Conservation (phyloP, 805 yeast species). For the Candida adriatica region DNA sequence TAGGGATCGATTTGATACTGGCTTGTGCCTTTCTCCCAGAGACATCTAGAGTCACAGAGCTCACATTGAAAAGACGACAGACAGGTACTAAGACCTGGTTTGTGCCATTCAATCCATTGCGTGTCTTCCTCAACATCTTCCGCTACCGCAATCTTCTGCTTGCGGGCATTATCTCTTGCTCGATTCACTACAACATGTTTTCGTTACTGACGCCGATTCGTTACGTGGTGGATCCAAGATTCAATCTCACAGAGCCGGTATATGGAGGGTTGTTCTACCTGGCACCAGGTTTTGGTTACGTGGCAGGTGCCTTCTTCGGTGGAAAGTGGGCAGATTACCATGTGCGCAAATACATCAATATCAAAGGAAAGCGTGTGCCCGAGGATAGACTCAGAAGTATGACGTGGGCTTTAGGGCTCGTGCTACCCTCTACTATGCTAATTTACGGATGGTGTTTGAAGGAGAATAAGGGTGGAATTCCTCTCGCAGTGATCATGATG, state of each 20-base stretch:
- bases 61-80: slow-evolving; percentile 14
- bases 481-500: slow-evolving; percentile 44
- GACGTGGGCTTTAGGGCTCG: slow-evolving; percentile 28
- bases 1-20: slow-evolving; percentile 28
- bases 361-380: slow-evolving; percentile 36
- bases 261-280: slow-evolving; percentile 47
- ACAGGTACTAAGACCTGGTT: slow-evolving; percentile 33
- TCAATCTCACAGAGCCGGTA: slow-evolving; percentile 39
- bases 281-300: slow-evolving; percentile 51
- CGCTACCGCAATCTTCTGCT: slow-evolving; percentile 36
- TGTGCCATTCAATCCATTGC: slow-evolving; percentile 39
- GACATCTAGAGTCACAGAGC: slow-evolving; percentile 24
- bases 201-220: slow-evolving; percentile 47
- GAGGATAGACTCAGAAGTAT: slow-evolving; percentile 45
- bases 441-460: slow-evolving; percentile 33
- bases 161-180: slow-evolving; percentile 35
- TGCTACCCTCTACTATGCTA: slow-evolving; percentile 38
- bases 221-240: slow-evolving; percentile 49
- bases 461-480: slow-evolving; percentile 44
- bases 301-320: slow-evolving; percentile 43
- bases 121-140: slow-evolving; percentile 34
- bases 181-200: slow-evolving; percentile 44
- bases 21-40: slow-evolving; percentile 39
- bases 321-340: slow-evolving; percentile 45
- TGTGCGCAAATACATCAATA: slow-evolving; percentile 36